Conservation (phyloP, 495 filamentous ascomycete genomes). For the Astrocystis sublimbata region DNA sequence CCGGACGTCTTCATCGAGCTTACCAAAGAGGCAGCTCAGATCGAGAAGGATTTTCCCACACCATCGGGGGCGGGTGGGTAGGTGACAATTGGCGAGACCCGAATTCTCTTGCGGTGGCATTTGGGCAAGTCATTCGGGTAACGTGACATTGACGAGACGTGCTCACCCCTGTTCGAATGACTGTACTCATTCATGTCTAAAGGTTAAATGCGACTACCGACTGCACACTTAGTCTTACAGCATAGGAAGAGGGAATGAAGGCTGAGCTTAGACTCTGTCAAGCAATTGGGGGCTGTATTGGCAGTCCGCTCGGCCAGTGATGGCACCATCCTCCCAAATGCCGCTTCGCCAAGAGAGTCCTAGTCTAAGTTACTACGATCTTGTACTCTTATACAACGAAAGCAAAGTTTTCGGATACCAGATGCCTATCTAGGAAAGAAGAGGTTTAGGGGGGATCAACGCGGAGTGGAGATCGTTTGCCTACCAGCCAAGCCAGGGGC, state of each 20-base stretch:
- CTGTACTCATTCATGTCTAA: neutral
- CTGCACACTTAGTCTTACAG: too few relatives aligned
- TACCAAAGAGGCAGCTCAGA: neutral
- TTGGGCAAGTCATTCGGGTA: neutral
- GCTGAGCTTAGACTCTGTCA: neutral
- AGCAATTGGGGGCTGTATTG: neutral
- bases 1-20: neutral
- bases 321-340: neutral
- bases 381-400: neutral
- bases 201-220: neutral
- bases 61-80: neutral
- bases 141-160: conserved; percentile 6
- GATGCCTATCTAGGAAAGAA: conserved; percentile 11
- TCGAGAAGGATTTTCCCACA: neutral
- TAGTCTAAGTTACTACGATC: too few relatives aligned
- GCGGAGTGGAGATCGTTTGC: neutral
- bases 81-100: neutral
- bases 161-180: neutral
- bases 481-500: too few relatives aligned
- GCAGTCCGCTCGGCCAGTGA: neutral
- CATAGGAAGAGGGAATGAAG: neutral
- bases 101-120: neutral
- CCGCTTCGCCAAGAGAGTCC: neutral
- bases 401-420: neutral
- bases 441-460: neutral